Conservation (phyloP, 495 filamentous ascomycete species). For the Umbilicaria muhlenbergii region DNA sequence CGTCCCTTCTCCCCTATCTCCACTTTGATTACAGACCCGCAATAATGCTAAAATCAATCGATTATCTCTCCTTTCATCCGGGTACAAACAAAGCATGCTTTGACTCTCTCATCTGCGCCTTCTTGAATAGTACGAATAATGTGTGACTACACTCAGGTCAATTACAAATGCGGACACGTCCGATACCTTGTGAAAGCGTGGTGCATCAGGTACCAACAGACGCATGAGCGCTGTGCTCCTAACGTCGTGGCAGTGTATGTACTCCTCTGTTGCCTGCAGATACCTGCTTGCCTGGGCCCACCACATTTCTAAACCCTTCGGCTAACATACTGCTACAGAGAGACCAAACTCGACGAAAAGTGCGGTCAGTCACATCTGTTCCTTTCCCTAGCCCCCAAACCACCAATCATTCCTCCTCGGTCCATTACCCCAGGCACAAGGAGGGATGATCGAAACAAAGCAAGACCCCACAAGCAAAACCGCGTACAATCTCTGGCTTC, state of each 20-base stretch:
- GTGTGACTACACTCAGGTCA: slow-evolving; percentile 39
- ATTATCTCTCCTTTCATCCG: neutral
- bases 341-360: slow-evolving; percentile 25
- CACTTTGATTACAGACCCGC: neutral
- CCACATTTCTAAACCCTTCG: neutral
- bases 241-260: slow-evolving; percentile 33
- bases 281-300: neutral
- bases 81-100: neutral
- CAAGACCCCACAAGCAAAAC: too few species aligned
- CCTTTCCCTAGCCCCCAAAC: too few species aligned
- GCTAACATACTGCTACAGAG: slow-evolving; percentile 12
- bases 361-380: slow-evolving; percentile 18
- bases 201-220: slow-evolving; percentile 34
- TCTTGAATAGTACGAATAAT: slow-evolving; percentile 13
- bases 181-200: slow-evolving; percentile 34
- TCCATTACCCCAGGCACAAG: too few species aligned
- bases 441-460: too few species aligned
- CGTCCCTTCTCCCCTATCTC: neutral
- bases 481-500: too few species aligned
- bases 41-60: neutral
- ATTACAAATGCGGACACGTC: slow-evolving; percentile 33
- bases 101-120: neutral
- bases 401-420: too few species aligned
- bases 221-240: slow-evolving; percentile 25
- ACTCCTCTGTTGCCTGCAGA: neutral